Conservation (phyloP, 192 early-diverging fungal species). For the Gaertneriomyces semiglobifer region DNA sequence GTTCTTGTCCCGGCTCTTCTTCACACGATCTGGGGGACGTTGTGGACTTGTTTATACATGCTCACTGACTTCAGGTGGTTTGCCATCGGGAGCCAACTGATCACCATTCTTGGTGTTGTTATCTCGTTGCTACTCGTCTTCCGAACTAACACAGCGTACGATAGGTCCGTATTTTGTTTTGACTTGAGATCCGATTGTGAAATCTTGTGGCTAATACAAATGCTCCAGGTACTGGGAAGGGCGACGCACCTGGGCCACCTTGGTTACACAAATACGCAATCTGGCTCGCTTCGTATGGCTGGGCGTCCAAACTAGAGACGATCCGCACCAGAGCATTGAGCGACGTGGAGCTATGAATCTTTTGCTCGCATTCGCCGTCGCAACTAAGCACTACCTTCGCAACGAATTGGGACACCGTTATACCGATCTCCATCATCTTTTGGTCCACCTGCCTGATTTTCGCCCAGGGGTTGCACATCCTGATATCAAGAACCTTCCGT, state of each 20-base stretch:
- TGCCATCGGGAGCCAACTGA: conserved; percentile 36
- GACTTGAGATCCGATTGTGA: background rate
- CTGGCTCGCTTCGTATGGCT: conserved; percentile 78
- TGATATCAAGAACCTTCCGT: conserved; percentile 31
- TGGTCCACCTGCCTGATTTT: conserved; percentile 63
- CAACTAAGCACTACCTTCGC: conserved; percentile 82
- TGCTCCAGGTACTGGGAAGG: conserved; percentile 68
- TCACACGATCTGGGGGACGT: conserved; percentile 27
- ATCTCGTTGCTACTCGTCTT: conserved; percentile 72
- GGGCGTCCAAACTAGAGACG: conserved; percentile 29
- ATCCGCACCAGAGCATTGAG: conserved; percentile 42
- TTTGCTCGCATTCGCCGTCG: conserved; percentile 70
- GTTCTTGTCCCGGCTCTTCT: conserved; percentile 17
- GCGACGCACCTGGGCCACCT: conserved; percentile 72
- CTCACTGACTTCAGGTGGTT: conserved; percentile 12
- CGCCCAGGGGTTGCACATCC: conserved; percentile 35
- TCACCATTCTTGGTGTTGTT: conserved; percentile 41
- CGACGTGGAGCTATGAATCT: conserved; percentile 71
- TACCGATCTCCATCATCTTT: conserved; percentile 64
- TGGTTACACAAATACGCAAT: conserved; percentile 69
- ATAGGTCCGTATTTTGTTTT: background rate
- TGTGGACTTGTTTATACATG: conserved; percentile 35
- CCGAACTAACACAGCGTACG: conserved; percentile 65
- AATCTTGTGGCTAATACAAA: background rate
- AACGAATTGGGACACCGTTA: conserved; percentile 66